These are phyloP conservation scores for Fraxinus albicans DNA, from an alignment of 305 asterid genomes.

Conservation along the genomic window DNA sequence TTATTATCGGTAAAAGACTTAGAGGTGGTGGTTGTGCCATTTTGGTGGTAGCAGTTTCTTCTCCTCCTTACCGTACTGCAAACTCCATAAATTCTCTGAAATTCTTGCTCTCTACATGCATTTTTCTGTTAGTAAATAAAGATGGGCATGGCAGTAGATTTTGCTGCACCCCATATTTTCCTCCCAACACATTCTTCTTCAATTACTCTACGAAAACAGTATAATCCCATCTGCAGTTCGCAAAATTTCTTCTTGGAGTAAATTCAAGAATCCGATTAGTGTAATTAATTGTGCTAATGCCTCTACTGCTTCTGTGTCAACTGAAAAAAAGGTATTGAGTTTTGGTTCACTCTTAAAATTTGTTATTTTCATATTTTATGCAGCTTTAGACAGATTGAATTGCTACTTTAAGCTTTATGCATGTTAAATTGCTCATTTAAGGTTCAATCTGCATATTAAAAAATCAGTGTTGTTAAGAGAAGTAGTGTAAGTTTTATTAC, in stretches of 20 bases:
- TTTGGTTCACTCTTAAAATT: neutral
- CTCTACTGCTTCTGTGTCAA: slow-evolving; percentile 29
- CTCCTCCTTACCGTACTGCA: neutral
- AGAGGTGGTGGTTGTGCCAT: neutral
- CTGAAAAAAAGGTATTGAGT: slow-evolving; percentile 31
- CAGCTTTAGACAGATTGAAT: neutral
- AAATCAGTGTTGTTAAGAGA: neutral
- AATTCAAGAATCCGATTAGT: slow-evolving; percentile 17
- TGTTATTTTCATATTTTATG: neutral
- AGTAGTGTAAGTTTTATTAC: neutral
- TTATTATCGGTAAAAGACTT: too few species aligned
- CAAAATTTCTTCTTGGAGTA: slow-evolving; percentile 12
- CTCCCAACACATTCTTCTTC: slow-evolving; percentile 28
- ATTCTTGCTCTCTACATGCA: neutral
- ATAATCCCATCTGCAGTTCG: slow-evolving; percentile 17
- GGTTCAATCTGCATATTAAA: neutral
- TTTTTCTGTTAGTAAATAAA: neutral
- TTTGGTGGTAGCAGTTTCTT: slow-evolving; percentile 11
- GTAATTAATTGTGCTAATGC: slow-evolving; percentile 19
- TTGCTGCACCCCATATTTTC: slow-evolving; percentile 24
- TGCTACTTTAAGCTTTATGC: neutral
- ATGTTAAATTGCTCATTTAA: neutral
- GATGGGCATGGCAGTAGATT: too few species aligned
- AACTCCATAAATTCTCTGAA: slow-evolving; percentile 9
- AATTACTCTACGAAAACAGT: slow-evolving; percentile 21